Percentiles rank a stretch among this genome's conserved stretches.
These are phyloP conservation scores for Prunus padus DNA, from an alignment of 306 rosid genomes.

Conservation along the genomic window DNA sequence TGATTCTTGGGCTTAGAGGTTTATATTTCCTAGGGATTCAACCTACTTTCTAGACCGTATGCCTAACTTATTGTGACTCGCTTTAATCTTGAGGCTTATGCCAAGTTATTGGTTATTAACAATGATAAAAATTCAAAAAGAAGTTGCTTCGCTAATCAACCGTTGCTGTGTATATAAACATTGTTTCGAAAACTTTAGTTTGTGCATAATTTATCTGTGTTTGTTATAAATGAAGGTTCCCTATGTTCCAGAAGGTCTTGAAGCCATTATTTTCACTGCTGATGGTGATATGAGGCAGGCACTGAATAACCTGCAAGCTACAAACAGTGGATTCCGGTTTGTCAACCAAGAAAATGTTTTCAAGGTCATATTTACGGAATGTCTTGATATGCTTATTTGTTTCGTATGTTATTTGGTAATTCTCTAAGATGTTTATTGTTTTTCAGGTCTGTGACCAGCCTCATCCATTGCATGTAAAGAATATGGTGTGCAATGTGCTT, in stretches of 20 bases:
- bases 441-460: constrained; percentile 96
- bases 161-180: neutral
- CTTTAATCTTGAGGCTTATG: neutral
- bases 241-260: constrained; percentile 95
- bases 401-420: neutral
- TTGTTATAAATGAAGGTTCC: constrained; percentile 69
- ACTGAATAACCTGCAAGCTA: constrained; percentile 97
- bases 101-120: neutral
- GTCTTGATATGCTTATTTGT: neutral
- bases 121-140: neutral
- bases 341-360: constrained; percentile 95
- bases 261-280: constrained; percentile 97
- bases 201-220: constrained; percentile 17
- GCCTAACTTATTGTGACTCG: neutral
- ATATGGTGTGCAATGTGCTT: constrained; percentile 74
- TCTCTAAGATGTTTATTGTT: constrained; percentile 24
- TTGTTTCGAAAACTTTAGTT: neutral
- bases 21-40: neutral
- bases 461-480: constrained; percentile 96
- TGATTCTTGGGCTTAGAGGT: neutral
- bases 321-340: constrained; percentile 90
- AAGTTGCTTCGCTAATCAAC: neutral
- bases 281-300: constrained; percentile 99
- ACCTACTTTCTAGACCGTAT: neutral
- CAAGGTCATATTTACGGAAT: constrained; percentile 49